Percentiles rank a stretch among this genome's conserved stretches.
Evolutionary conservation across 768 basidiomycete genomes (phyloP).

Genomic region (Podaxis carcinomalis): DNA sequence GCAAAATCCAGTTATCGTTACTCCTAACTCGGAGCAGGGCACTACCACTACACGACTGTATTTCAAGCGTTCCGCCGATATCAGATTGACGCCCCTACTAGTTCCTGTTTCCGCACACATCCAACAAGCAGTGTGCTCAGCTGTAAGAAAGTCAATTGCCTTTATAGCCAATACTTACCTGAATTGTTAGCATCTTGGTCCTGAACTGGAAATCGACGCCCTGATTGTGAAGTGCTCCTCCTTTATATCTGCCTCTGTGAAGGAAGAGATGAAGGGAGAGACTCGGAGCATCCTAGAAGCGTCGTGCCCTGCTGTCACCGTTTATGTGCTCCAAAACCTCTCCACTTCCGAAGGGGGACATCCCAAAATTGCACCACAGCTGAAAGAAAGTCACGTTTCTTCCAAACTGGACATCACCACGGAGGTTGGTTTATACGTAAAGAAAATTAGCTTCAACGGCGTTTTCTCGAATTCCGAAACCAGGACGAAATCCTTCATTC

Average conservation of each 20-base stretch:
- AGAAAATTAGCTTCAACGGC: not conserved
- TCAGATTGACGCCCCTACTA: constrained; percentile 55
- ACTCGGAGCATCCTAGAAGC: not conserved
- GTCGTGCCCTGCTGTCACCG: constrained; percentile 15
- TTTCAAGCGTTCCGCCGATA: constrained; percentile 29
- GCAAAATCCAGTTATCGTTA: not conserved
- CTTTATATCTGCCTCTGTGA: not conserved
- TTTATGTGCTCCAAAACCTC: constrained; percentile 48
- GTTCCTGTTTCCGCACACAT: constrained; percentile 38
- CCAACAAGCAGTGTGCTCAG: constrained; percentile 40
- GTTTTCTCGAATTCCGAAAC: constrained; percentile 1
- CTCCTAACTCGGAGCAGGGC: constrained; percentile 21
- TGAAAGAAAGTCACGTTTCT: constrained; percentile 15
- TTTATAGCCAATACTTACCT: not conserved
- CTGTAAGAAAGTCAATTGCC: constrained; percentile 30
- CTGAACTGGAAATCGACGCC: constrained; percentile 35
- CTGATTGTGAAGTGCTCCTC: constrained; percentile 30
- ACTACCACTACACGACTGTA: constrained; percentile 38
- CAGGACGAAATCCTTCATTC: constrained; percentile 19
- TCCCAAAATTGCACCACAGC: constrained; percentile 20
- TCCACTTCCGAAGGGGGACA: constrained; percentile 29
- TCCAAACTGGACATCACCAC: constrained; percentile 25
- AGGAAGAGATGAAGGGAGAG: not conserved
- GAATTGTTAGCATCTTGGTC: constrained; percentile 24
- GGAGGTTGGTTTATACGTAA: not conserved